These are phyloP conservation scores for Sporothrix brunneoviolacea DNA, from an alignment of 2,329 filamentous ascomycete species.

Conservation along the genomic window DNA sequence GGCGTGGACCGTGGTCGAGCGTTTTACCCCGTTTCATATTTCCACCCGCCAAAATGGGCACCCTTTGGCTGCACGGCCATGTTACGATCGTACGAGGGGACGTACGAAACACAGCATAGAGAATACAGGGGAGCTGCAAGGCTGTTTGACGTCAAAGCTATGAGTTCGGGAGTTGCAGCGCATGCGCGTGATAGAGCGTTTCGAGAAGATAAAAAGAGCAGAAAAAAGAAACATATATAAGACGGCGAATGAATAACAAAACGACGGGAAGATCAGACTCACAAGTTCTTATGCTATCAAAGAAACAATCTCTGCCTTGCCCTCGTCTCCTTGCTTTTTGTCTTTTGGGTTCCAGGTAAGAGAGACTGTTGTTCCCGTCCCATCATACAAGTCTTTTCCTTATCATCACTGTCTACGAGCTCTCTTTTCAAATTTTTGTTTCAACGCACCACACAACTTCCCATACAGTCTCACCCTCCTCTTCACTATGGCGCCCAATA, in stretches of 20 bases:
- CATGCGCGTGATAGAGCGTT: background rate
- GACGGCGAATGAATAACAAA: background rate
- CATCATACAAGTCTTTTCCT: background rate
- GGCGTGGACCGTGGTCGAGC: conserved; percentile 2
- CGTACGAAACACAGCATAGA: too few species aligned
- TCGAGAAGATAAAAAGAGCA: background rate
- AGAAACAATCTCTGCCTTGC: background rate
- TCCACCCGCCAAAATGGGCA: too few species aligned
- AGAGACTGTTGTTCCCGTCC: too few species aligned
- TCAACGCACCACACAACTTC: background rate
- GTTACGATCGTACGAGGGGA: background rate
- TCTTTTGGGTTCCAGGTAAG: background rate
- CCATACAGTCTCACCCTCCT: too few species aligned
- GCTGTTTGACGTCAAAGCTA: too few species aligned
- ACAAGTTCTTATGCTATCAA: background rate
- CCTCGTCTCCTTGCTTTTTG: background rate
- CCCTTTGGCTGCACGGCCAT: background rate
- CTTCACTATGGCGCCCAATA: background rate
- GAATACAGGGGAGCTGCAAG: too few species aligned
- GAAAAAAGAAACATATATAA: background rate
- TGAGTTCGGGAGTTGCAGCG: too few species aligned
- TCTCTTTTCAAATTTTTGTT: too few species aligned
- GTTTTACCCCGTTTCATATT: conserved; percentile 5
- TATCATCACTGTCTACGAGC: background rate
- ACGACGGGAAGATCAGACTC: background rate